A percentile compares a stretch with the other conserved stretches of the same genome.
Conservation (phyloP, 768 basidiomycete genomes). For the Kondoa subrosea region DNA sequence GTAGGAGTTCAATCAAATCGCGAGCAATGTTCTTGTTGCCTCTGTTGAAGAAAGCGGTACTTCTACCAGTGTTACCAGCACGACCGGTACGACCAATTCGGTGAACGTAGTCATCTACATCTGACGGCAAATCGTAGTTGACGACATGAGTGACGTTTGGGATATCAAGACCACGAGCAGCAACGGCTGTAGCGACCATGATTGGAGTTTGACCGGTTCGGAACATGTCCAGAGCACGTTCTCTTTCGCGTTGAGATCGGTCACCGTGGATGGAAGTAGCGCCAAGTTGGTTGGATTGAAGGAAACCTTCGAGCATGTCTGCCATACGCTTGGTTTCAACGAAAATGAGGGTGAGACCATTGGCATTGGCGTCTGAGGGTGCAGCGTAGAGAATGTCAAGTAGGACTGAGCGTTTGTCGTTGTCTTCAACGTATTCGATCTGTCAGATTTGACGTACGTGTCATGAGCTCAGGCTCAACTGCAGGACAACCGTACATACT, state of each 20-base stretch:
- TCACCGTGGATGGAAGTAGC: conserved; percentile 98
- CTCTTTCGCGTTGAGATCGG: conserved; percentile 92
- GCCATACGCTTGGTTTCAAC: conserved; percentile 99
- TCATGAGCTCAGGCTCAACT: background rate
- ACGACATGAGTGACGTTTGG: conserved; percentile 98
- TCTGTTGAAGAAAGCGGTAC: conserved; percentile 66
- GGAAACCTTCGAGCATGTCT: conserved; percentile 91
- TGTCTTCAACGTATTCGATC: conserved; percentile 93
- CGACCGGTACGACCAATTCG: conserved; percentile 46
- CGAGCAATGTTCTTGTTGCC: conserved; percentile 43
- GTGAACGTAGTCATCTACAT: conserved; percentile 61
- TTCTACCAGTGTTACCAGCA: conserved; percentile 90
- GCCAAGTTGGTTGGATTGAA: conserved; percentile 60
- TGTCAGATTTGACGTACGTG: conserved; percentile 33
- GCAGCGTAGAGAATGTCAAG: conserved; percentile 82
- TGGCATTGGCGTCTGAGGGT: conserved; percentile 37
- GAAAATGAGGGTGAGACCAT: conserved; percentile 79
- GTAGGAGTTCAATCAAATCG: conserved; percentile 78
- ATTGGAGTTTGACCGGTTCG: conserved; percentile 85
- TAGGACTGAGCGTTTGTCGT: conserved; percentile 88
- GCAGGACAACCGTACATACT: background rate
- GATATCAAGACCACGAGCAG: conserved; percentile 96
- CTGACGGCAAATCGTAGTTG: conserved; percentile 92
- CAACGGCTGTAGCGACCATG: conserved; percentile 94
- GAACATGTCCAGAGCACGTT: conserved; percentile 88